Evolutionary conservation across 2,329 filamentous ascomycete genomes (phyloP), one percentile per base, ranked within the genome.

Genomic region (Eutypella sp.): DNA sequence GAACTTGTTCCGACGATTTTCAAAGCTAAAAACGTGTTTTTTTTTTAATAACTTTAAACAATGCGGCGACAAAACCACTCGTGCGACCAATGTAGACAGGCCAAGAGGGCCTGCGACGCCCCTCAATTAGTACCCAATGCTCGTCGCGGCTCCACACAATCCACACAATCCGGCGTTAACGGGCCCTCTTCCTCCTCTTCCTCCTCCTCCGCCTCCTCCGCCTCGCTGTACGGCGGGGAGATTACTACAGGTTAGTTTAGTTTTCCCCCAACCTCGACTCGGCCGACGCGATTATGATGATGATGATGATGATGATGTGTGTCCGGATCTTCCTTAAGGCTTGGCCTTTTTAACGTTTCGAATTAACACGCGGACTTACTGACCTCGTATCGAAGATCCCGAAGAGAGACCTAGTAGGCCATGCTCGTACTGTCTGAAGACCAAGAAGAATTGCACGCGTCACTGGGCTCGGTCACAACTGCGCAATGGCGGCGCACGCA

Each of bases 61-160:
- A 50, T 54, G 49, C 48, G 54, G 9, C 44, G 48, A 18, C 48
- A 55, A 40, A 60, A 39, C 20, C 51, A 53, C 33, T 51, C 53
- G 15, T 59, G 57, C 38, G 57, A 59, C 34, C 57, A 59, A 40
- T 59, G 57, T 41, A 49, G 57, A 39, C 57, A 52, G 42, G 52
- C 55, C 2, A 59, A 59, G 19, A 34, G 55, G 42, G 56, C 54
- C 19, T 59, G 55, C 31, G 56, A 59, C 39, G 53, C 52, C 2
- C 41, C 41, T 5, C 5, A 13, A 11, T 22, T 44, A 38, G 39
- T n/a, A n/a, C n/a, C 16, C 6, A 43, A 40, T 33, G 18, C 34
- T 2, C 40, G 16, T 11, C 40, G 16, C 22, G n/a, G 3, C 25
- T 31, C 40, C 22, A 34, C 27, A 22, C 13, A 33, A 29, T 13